These are phyloP conservation scores for Ulmus americana DNA, from an alignment of 331 rosid genomes.

Conservation along the genomic window DNA sequence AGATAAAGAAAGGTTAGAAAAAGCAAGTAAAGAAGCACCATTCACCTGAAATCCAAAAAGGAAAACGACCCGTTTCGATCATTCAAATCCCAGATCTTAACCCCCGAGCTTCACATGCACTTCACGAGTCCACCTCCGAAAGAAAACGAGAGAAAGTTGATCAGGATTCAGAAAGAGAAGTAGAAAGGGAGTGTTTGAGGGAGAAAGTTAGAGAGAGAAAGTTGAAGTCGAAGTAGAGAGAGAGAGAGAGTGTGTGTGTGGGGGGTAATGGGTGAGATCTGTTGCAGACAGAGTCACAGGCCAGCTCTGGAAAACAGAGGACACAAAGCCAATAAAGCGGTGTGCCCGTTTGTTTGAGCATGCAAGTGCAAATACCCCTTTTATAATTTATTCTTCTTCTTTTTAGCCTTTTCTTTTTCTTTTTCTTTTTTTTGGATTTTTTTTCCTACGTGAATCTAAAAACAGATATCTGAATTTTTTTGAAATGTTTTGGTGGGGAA, in stretches of 20 bases:
- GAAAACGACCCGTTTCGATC: slow-evolving; percentile 38
- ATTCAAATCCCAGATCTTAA: slow-evolving; percentile 52
- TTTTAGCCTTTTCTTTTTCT: not conserved
- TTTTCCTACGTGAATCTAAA: not conserved
- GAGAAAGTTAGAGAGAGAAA: slow-evolving; percentile 15
- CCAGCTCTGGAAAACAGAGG: slow-evolving; percentile 39
- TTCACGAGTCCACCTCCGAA: slow-evolving; percentile 41
- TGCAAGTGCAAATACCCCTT: slow-evolving; percentile 30
- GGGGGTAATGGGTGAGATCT: slow-evolving; percentile 44
- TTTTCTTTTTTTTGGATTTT: not conserved
- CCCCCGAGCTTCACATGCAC: slow-evolving; percentile 59
- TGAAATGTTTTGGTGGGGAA: slow-evolving; percentile 21
- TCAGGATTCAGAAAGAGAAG: not conserved
- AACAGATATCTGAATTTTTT: slow-evolving; percentile 16
- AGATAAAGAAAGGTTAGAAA: slow-evolving; percentile 2
- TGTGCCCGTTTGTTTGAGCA: slow-evolving; percentile 50
- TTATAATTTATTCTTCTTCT: slow-evolving; percentile 12
- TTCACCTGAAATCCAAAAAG: slow-evolving; percentile 52
- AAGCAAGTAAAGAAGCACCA: slow-evolving; percentile 29
- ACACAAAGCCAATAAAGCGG: slow-evolving; percentile 52
- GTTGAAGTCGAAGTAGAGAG: slow-evolving; percentile 4
- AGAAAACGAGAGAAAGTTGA: slow-evolving; percentile 37
- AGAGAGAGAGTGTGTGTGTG: not conserved
- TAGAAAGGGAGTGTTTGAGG: slow-evolving; percentile 20
- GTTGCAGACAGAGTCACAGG: slow-evolving; percentile 40